Evolutionary conservation across 1,284 basidiomycete genomes (phyloP), one percentile per base, ranked within the genome.

Genomic region (Cerrena zonata): DNA sequence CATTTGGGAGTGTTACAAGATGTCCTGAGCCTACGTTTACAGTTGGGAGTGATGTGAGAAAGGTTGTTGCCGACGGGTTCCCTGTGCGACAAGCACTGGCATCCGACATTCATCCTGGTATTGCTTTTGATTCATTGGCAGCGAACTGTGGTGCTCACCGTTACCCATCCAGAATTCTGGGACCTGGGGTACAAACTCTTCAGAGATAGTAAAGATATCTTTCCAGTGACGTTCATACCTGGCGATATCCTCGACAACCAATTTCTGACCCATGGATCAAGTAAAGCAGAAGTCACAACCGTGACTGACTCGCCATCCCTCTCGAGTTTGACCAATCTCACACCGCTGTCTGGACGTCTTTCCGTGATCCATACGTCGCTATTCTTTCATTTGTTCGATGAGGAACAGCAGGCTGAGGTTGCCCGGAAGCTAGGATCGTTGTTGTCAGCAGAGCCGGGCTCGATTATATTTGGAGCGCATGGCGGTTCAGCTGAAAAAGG

Each of bases 361-460:
- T 71, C 75, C 11, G 74, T 68, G 11, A 75, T 80, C 26, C 72
- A 77, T 55, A 68, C 72, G 3, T 73, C 74, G 12, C 61, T 70
- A 1, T 71, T 80, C 60, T 80, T 80, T 63, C 77, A 80, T 56
- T 66, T 80, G 22, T 80, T 80, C 62, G 55, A 64, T 47, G 69
- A 77, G 56, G 68, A 68, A 18, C 46, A 66, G 25, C 77, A 80
- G 58, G 45, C 61, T 5, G 48, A 68, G 27, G 62, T 78, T n/a
- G 77, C 72, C 3, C 59, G 59, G 11, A 63, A 59, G 2, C 53
- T 78, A 36, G 72, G 70, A 0, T 59, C 70, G 1, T 62, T 79
- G 5, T 68, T 75, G 37, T 67, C 66, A 10, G 61, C 69, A 1
- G 56, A 63, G 42, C 65, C 68, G 1, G 71, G 70, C 18, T 71